These are phyloP conservation scores for Reticulascus tulasneorum DNA, from an alignment of 2,329 filamentous ascomycete species.

Conservation along the genomic window DNA sequence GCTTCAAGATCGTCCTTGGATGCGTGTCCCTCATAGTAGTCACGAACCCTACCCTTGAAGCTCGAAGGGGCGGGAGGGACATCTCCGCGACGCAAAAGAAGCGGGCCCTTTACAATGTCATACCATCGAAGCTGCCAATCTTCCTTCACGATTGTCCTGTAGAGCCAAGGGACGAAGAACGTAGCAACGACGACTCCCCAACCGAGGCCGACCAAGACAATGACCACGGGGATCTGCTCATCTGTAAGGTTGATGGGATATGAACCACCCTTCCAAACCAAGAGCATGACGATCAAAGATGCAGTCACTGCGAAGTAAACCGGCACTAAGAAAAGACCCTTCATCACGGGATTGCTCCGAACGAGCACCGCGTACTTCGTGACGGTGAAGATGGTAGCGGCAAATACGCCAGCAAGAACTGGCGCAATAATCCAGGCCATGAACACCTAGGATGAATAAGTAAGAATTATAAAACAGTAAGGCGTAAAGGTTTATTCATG, in stretches of 20 bases:
- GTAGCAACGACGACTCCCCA: conserved; percentile 44
- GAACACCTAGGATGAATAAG: conserved; percentile 39
- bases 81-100: conserved; percentile 42
- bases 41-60: conserved; percentile 37
- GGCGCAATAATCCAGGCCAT: conserved; percentile 60
- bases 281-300: conserved; percentile 55
- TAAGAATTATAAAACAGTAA: too few species aligned
- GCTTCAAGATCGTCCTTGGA: conserved; percentile 50
- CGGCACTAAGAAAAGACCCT: conserved; percentile 38
- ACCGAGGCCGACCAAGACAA: conserved; percentile 47
- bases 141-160: conserved; percentile 54
- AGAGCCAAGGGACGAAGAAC: conserved; percentile 57
- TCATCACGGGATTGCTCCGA: conserved; percentile 47
- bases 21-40: conserved; percentile 54
- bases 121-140: conserved; percentile 57
- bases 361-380: conserved; percentile 55
- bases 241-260: conserved; percentile 44
- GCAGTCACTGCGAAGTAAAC: conserved; percentile 22
- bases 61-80: conserved; percentile 39
- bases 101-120: conserved; percentile 49
- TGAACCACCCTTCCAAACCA: conserved; percentile 51
- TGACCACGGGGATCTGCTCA: conserved; percentile 46
- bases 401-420: conserved; percentile 49
- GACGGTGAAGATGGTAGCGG: conserved; percentile 48
- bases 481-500: too few species aligned